Base-by-base conservation (phyloP, 169 alveolate species). In the Theileria annulata region DNA sequence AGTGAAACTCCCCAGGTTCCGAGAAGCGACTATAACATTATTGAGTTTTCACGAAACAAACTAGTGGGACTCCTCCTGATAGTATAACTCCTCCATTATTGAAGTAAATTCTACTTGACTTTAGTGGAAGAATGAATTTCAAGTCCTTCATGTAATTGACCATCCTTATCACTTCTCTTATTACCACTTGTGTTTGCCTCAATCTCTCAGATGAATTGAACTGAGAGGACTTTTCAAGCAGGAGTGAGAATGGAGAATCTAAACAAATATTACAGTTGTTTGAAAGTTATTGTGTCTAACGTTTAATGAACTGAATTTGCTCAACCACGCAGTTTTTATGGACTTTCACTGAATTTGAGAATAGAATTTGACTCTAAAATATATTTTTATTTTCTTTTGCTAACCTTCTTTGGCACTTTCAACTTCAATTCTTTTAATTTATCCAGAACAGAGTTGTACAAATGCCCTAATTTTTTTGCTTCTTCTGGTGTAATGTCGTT, bases 101-200 rank as follows among this genome's bases (percentile, higher is more conserved):
- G 58, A 83, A 35, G 81, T 76, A 83, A 19, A 83, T 28, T 47
- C 86, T 83, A 70, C 90, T 83, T 15, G 90, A 83, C 48, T 83
- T 83, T 19, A 83, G 80, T n/a, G 90, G 90, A 13, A 81, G 79
- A 13, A 81, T 49, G 62, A 81, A 81, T 59, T 81, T 71, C 0
- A 81, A 33, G 31, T 62, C 82, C 48, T 81, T 68, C 54, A 81
- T 33, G 37, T 81, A 77, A 56, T 60, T 23, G 6, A 81, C 74
- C 79, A 81, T 58, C 42, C 77, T 73, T 21, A 72, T 33, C 25
- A 81, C 64, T n/a, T 81, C 88, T 31, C 88, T 64, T 13, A 81
- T 73, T 8, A 81, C 71, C 37, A 81, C 85, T 59, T 81, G 83
- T 28, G 85, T 78, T 17, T 81, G 88, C 21, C 71, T 59, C 33